phyloP scores from a whole-genome alignment of 345 rosid genomes.

The Hibiscus syriacus region DNA sequence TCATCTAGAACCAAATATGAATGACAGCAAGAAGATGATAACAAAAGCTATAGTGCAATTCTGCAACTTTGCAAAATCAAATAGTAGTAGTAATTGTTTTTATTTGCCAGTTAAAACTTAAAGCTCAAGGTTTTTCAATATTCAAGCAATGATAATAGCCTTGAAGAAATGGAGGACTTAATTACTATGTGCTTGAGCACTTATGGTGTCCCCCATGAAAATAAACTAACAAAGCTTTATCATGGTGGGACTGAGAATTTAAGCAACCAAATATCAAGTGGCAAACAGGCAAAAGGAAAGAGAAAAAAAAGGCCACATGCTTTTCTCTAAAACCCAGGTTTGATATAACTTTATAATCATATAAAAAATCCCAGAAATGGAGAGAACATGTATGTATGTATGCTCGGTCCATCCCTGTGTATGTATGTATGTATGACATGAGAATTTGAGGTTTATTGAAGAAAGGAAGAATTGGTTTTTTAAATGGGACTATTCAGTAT shows the following conservation, averaged over 20 bases:
- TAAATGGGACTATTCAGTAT: background rate
- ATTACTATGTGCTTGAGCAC: background rate
- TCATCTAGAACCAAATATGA: conserved; percentile 5
- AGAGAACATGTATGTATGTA: background rate
- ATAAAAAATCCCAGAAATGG: conserved; percentile 12
- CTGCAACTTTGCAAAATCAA: conserved; percentile 11
- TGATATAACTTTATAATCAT: too few relatives aligned
- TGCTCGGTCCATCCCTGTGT: too few relatives aligned
- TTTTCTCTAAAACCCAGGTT: conserved; percentile 33
- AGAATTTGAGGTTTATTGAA: background rate
- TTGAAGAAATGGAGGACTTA: background rate
- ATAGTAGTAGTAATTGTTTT: background rate
- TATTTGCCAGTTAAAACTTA: background rate
- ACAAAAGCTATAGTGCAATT: conserved; percentile 29
- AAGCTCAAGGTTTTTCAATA: background rate
- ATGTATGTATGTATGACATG: background rate
- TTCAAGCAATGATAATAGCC: background rate
- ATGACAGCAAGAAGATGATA: conserved; percentile 5
- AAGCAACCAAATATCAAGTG: conserved; percentile 26
- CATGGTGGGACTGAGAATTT: conserved; percentile 19
- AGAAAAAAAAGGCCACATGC: conserved; percentile 36
- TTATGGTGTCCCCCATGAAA: conserved; percentile 14
- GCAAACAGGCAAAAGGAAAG: conserved; percentile 24
- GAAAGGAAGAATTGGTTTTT: conserved; percentile 3
- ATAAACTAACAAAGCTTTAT: conserved; percentile 26